Conservation (phyloP, 345 rosid genomes). For the Euphorbia pulcherrima region DNA sequence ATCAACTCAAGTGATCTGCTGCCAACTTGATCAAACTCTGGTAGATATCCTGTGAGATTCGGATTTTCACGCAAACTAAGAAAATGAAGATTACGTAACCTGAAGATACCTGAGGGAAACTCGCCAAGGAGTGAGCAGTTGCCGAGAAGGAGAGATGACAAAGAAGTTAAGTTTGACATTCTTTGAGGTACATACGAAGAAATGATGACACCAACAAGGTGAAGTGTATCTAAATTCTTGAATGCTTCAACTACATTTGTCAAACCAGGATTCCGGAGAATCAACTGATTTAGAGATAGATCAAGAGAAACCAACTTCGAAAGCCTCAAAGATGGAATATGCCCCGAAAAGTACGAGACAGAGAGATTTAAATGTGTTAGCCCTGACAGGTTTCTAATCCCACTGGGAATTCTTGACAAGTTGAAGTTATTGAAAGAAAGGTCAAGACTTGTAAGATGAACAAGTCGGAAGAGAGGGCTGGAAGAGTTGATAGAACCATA, state of each 20-base stretch:
- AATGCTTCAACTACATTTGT: neutral
- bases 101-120: neutral
- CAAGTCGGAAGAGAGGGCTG: constrained; percentile 15
- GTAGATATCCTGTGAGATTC: constrained; percentile 6
- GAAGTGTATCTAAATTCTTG: neutral
- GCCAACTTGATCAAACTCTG: neutral
- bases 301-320: neutral
- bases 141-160: neutral
- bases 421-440: constrained; percentile 17
- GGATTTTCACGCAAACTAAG: neutral
- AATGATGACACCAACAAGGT: neutral
- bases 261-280: neutral
- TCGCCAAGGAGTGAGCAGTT: neutral
- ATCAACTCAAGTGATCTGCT: constrained; percentile 6
- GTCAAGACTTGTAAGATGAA: constrained; percentile 17
- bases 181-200: neutral
- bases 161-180: neutral
- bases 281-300: neutral
- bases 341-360: neutral
- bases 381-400: neutral
- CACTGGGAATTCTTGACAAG: constrained; percentile 13
- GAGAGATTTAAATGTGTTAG: constrained; percentile 19
- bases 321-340: constrained; percentile 13
- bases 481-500: constrained; percentile 21
- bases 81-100: neutral